Conservation (phyloP, 345 rosid species). For the Abelmoschus esculentus region DNA sequence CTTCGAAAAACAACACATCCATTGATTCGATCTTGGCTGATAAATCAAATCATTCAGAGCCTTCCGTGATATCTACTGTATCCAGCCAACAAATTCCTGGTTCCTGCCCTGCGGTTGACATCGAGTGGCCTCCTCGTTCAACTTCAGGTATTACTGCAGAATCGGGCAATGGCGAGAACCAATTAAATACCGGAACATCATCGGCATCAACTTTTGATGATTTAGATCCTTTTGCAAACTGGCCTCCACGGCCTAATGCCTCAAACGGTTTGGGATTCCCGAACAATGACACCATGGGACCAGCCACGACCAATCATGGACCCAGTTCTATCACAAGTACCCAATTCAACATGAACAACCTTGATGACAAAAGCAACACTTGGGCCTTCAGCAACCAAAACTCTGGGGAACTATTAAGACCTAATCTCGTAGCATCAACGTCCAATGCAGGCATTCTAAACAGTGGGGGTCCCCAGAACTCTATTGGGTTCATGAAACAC, state of each 20-base stretch:
- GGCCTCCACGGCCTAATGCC: conserved; percentile 68
- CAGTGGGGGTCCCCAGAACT: conserved; percentile 21
- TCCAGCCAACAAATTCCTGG: conserved; percentile 38
- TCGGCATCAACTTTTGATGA: conserved; percentile 50
- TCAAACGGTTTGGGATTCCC: conserved; percentile 26
- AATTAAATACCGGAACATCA: conserved; percentile 34
- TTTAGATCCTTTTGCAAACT: conserved; percentile 78
- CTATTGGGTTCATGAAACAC: conserved; percentile 50
- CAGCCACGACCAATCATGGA: conserved; percentile 14
- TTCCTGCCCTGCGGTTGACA: conserved; percentile 64
- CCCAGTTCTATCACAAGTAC: conserved; percentile 25
- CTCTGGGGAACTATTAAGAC: conserved; percentile 35
- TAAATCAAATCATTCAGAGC: conserved; percentile 37
- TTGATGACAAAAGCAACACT: conserved; percentile 22
- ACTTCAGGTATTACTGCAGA: conserved; percentile 31
- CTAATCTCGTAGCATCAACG: conserved; percentile 23
- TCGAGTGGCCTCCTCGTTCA: conserved; percentile 86
- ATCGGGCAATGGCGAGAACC: conserved; percentile 27
- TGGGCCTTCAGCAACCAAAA: conserved; percentile 47
- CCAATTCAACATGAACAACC: conserved; percentile 23
- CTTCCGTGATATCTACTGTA: conserved; percentile 24
- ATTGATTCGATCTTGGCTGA: conserved; percentile 19
- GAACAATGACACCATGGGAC: conserved; percentile 35
- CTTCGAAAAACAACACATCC: conserved; percentile 14
- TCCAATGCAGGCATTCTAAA: not conserved